Percentiles rank a stretch among this genome's conserved stretches.
Conservation (phyloP, 805 yeast species). For the Cephaloascus fragrans region DNA sequence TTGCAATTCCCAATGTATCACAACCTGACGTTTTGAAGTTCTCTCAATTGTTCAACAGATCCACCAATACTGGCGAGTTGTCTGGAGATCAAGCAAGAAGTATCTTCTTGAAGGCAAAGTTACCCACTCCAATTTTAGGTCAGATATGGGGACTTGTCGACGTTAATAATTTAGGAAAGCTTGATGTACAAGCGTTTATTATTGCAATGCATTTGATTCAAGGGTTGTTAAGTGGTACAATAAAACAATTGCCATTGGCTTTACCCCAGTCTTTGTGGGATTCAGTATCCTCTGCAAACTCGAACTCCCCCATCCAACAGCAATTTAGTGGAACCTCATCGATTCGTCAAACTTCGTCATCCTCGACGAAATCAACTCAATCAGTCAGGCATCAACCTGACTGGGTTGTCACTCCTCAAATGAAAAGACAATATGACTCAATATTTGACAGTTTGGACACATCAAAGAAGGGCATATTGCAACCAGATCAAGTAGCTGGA, state of each 20-base stretch:
- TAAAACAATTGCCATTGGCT: slow-evolving; percentile 44
- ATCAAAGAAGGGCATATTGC: slow-evolving; percentile 46
- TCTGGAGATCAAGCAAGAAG: slow-evolving; percentile 75
- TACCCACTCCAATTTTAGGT: slow-evolving; percentile 70
- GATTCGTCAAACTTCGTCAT: slow-evolving; percentile 17
- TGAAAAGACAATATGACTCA: slow-evolving; percentile 67
- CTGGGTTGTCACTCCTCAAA: slow-evolving; percentile 63
- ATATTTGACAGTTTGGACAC: slow-evolving; percentile 77
- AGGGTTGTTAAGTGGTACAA: slow-evolving; percentile 55
- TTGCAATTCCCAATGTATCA: slow-evolving; percentile 40
- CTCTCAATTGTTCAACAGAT: slow-evolving; percentile 63
- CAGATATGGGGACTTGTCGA: slow-evolving; percentile 89
- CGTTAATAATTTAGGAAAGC: slow-evolving; percentile 59
- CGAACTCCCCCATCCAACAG: slow-evolving; percentile 26
- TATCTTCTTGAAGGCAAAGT: slow-evolving; percentile 80
- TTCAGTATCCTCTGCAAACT: slow-evolving; percentile 8
- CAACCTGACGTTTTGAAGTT: slow-evolving; percentile 53
- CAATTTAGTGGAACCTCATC: slow-evolving; percentile 5
- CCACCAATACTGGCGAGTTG: slow-evolving; percentile 48
- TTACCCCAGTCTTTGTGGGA: slow-evolving; percentile 30
- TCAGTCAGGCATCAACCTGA: slow-evolving; percentile 29
- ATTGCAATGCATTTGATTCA: slow-evolving; percentile 95
- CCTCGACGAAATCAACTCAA: slow-evolving; percentile 23
- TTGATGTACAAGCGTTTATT: slow-evolving; percentile 67
- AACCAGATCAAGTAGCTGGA: slow-evolving; percentile 77